Evolutionary conservation across 2,329 filamentous ascomycete species (phyloP).

Genomic region (Hawksworthiomyces lignivorus): DNA sequence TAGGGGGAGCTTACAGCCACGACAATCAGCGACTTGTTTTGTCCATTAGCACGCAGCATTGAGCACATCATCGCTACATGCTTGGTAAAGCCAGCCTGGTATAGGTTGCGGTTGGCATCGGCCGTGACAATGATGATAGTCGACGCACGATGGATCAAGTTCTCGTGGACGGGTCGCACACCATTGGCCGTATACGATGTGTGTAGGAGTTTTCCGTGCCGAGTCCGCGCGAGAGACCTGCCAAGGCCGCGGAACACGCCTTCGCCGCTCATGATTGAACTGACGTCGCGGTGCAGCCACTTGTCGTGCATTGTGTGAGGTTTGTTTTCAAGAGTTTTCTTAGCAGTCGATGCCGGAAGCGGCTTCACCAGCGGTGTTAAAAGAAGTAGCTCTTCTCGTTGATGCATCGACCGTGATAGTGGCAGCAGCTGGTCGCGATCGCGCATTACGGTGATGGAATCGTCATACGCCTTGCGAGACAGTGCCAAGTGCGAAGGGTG

Average conservation of each 20-base stretch:
- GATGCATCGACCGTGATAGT: constrained; percentile 70
- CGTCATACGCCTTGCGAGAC: constrained; percentile 81
- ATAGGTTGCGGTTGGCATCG: constrained; percentile 87
- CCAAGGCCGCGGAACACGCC: constrained; percentile 87
- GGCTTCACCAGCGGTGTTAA: constrained; percentile 87
- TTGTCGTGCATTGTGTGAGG: constrained; percentile 41
- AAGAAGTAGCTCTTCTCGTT: constrained; percentile 81
- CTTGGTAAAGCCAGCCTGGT: constrained; percentile 91
- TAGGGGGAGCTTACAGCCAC: constrained; percentile 93
- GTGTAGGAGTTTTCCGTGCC: constrained; percentile 80
- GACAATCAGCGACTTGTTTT: constrained; percentile 84
- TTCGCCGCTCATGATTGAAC: constrained; percentile 79
- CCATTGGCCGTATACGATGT: constrained; percentile 95
- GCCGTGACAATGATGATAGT: constrained; percentile 88
- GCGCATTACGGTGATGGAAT: constrained; percentile 84
- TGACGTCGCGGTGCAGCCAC: constrained; percentile 50
- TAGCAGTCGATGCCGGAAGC: constrained; percentile 79
- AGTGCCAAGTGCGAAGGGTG: constrained; percentile 75
- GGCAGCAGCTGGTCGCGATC: constrained; percentile 83
- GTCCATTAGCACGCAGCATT: constrained; percentile 65
- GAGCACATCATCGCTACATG: constrained; percentile 95
- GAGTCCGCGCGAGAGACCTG: constrained; percentile 73
- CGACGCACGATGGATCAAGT: constrained; percentile 78
- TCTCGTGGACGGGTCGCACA: constrained; percentile 86
- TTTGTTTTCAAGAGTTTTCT: constrained; percentile 52